Conservation (phyloP, 2,329 filamentous ascomycete species). For the Acephala macrosclerotiorum region DNA sequence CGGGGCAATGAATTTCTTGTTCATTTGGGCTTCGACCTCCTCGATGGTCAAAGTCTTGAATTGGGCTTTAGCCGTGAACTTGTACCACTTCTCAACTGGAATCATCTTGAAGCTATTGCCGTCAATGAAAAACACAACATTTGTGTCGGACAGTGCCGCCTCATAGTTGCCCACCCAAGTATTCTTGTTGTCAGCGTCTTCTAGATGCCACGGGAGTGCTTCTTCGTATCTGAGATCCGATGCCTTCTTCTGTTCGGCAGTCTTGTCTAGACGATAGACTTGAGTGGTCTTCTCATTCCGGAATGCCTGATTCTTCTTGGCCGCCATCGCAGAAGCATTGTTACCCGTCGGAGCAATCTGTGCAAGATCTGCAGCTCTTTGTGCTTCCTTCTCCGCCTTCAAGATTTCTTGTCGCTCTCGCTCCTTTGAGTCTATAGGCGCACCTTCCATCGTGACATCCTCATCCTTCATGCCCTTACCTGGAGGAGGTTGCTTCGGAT, state of each 20-base stretch:
- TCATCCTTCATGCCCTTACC: slow-evolving; percentile 71
- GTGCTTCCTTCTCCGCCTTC: slow-evolving; percentile 82
- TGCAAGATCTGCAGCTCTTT: slow-evolving; percentile 85
- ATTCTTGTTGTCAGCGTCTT: slow-evolving; percentile 95
- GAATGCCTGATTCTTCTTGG: slow-evolving; percentile 62
- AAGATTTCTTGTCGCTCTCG: slow-evolving; percentile 71
- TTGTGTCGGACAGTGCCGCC: slow-evolving; percentile 83
- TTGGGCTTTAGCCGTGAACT: slow-evolving; percentile 80
- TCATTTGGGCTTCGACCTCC: slow-evolving; percentile 85
- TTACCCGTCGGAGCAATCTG: slow-evolving; percentile 88
- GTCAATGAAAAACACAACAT: slow-evolving; percentile 79
- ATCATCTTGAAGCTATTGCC: slow-evolving; percentile 80
- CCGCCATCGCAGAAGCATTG: slow-evolving; percentile 48
- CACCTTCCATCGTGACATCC: slow-evolving; percentile 46
- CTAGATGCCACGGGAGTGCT: slow-evolving; percentile 93
- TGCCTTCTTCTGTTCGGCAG: slow-evolving; percentile 74
- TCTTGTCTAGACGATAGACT: slow-evolving; percentile 80
- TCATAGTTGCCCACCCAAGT: slow-evolving; percentile 94
- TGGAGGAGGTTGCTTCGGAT: slow-evolving; percentile 75
- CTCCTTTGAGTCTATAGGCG: slow-evolving; percentile 61
- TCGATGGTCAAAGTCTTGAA: slow-evolving; percentile 83
- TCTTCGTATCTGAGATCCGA: slow-evolving; percentile 87
- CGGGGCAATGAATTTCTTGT: slow-evolving; percentile 76
- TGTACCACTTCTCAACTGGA: slow-evolving; percentile 96
- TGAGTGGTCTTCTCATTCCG: slow-evolving; percentile 87